Evolutionary conservation across 352 stramenopile species (phyloP).

Genomic region (Phytophthora crassamura): DNA sequence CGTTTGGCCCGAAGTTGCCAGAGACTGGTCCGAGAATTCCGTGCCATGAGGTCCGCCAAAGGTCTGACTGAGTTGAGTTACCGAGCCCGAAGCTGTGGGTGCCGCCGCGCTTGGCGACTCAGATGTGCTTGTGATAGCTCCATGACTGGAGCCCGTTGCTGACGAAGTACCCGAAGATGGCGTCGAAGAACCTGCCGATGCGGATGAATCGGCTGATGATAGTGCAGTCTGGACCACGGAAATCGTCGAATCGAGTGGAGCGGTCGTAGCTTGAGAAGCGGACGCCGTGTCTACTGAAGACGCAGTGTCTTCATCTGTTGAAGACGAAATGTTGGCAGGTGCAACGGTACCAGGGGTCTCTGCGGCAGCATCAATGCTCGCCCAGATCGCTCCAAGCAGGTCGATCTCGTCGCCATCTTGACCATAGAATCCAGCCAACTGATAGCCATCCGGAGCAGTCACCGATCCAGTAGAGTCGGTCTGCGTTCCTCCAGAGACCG

Average conservation of each 20-base stretch:
- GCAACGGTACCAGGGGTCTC: neutral
- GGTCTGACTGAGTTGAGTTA: neutral
- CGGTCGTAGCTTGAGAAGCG: no score
- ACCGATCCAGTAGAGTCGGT: neutral
- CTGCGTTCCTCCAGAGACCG: neutral
- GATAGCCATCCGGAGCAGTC: constrained; percentile 1
- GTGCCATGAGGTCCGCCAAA: constrained; percentile 15
- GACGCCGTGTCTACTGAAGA: no score
- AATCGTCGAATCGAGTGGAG: no score
- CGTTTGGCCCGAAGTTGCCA: constrained; percentile 22
- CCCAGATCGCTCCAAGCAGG: constrained; percentile 1
- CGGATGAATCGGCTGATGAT: no score
- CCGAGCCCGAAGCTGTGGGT: neutral
- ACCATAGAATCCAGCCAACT: constrained; percentile 1
- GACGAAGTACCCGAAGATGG: no score
- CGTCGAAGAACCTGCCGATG: no score
- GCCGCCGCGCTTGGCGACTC: neutral
- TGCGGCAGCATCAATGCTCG: neutral
- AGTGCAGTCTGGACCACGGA: no score
- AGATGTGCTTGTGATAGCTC: no score
- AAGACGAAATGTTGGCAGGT: neutral
- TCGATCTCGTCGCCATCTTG: constrained; percentile 3
- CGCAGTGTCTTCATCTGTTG: no score
- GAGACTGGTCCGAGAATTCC: constrained; percentile 26
- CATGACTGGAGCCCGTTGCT: no score